phyloP scores from a whole-genome alignment of 2,329 filamentous ascomycete genomes.

The Emergomyces orientalis region DNA sequence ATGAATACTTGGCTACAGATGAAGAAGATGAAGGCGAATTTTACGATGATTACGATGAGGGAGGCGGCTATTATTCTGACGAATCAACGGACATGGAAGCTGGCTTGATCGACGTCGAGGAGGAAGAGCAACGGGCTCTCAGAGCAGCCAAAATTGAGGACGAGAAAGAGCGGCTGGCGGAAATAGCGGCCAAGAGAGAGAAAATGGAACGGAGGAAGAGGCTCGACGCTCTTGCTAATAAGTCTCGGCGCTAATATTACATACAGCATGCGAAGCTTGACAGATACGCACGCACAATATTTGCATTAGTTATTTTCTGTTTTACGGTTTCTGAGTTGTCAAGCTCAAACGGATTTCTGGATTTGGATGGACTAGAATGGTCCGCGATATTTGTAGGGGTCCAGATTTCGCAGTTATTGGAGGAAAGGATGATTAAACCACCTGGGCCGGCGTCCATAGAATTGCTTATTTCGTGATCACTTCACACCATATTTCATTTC shows the following conservation, averaged over 20 bases:
- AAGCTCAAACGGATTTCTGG: background rate
- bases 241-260: constrained; percentile 21
- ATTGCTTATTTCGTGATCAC: background rate
- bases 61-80: constrained; percentile 37
- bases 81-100: constrained; percentile 45
- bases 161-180: constrained; percentile 36
- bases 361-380: background rate
- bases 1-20: constrained; percentile 40
- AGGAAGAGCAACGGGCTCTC: constrained; percentile 37
- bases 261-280: background rate
- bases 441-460: background rate
- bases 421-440: background rate
- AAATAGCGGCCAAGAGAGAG: constrained; percentile 38
- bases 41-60: constrained; percentile 24
- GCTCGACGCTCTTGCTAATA: constrained; percentile 31
- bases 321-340: background rate
- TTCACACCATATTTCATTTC: background rate
- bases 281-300: background rate
- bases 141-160: constrained; percentile 38
- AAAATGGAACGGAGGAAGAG: constrained; percentile 40
- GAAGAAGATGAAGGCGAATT: constrained; percentile 40
- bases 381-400: background rate
- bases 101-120: constrained; percentile 38
- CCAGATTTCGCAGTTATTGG: background rate
- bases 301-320: background rate